Evolutionary conservation across 345 rosid genomes (phyloP), one percentile per base, ranked within the genome.

Genomic region (Citropsis articulata): DNA sequence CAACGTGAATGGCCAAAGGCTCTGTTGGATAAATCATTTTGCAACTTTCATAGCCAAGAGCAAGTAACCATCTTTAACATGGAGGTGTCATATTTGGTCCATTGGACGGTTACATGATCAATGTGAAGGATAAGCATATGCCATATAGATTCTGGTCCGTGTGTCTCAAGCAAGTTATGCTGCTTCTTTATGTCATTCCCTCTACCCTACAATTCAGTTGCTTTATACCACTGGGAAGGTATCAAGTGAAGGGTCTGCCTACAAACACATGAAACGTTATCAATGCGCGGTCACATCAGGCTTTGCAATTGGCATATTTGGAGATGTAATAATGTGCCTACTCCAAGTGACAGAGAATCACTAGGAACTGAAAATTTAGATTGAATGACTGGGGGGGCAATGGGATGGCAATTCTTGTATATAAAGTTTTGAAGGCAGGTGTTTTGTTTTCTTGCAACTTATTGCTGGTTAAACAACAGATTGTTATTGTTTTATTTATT

Each of bases 321-420:
- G 13, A n/a, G 75, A 69, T 53, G 66, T 53, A 75, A 69, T 48
- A 62, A 30, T 66, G 40, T 71, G 38, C 57, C 57, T 65, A n/a
- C 27, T 9, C 14, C 27, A 59, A n/a, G 27, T n/a, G 27, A 9
- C 9, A 59, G 6, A 18, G 24, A 33, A 65, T 19, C 40, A 31
- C 22, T 31, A 67, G 19, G 55, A 38, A 24, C 25, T 31, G 71
- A 16, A 24, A 3, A 24, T 12, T 40, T n/a, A 9, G 13, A 66
- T 66, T 22, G 42, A 19, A 2, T 21, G 69, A 19, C 22, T 6
- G 25, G 9, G 4, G 38, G 38, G 45, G n/a, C 73, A 42, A 25
- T 14, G 4, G 57, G 22, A n/a, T 25, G 28, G 31, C 55, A 35
- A 36, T 6, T 25, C 24, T 45, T 45, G 50, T 13, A 45, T 45